Conservation (phyloP, 805 yeast genomes). For the Komagataella phaffii region DNA sequence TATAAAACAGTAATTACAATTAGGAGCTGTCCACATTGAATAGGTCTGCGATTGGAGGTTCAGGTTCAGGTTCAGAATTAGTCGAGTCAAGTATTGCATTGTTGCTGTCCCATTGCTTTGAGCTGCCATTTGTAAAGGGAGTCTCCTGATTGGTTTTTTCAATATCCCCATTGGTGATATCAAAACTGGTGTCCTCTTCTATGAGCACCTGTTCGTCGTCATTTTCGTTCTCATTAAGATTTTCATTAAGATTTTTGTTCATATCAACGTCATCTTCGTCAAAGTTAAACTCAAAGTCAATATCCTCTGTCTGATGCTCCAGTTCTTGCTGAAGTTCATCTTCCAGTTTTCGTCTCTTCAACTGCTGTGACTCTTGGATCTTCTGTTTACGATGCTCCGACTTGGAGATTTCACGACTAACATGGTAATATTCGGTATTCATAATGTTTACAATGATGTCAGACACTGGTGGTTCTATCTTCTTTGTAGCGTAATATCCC, state of each 20-base stretch:
- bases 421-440: conserved; percentile 8
- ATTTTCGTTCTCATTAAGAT: not conserved
- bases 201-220: conserved; percentile 11
- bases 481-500: conserved; percentile 16
- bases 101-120: not conserved
- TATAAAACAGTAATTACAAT: no score
- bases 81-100: not conserved
- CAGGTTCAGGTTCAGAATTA: not conserved
- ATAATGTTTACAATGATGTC: conserved; percentile 8
- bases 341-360: conserved; percentile 13
- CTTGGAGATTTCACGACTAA: conserved; percentile 13
- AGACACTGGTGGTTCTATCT: conserved; percentile 8
- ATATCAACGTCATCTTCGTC: conserved; percentile 3
- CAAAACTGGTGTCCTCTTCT: not conserved
- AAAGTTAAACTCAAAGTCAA: conserved; percentile 9
- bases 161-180: not conserved
- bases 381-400: conserved; percentile 19
- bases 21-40: not conserved
- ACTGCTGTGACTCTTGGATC: conserved; percentile 14
- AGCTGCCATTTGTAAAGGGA: not conserved
- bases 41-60: not conserved
- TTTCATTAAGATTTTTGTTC: not conserved
- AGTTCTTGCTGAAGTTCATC: conserved; percentile 6
- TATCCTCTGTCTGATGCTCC: conserved; percentile 7
- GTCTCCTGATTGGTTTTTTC: not conserved